These are phyloP conservation scores for Musa itinerans DNA, from an alignment of 176 grass and related monocot species.

Conservation along the genomic window DNA sequence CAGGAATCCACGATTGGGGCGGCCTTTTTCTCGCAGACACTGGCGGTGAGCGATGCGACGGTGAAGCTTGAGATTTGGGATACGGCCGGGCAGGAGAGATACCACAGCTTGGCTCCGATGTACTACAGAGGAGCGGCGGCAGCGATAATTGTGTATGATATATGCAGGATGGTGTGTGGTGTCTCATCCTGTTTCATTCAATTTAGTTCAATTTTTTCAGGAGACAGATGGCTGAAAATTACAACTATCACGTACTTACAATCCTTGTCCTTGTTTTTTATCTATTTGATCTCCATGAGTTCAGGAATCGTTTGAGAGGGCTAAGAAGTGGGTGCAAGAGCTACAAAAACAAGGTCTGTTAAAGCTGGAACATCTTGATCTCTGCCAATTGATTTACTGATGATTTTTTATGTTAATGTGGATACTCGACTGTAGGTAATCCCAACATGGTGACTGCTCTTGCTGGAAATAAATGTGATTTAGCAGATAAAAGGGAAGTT, in stretches of 20 bases:
- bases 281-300: neutral
- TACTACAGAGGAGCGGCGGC: conserved; percentile 85
- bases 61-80: conserved; percentile 99
- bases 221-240: no score
- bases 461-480: conserved; percentile 26
- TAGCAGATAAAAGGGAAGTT: conserved; percentile 16
- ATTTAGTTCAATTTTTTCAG: no score
- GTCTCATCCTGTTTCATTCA: neutral
- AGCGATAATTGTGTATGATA: conserved; percentile 80
- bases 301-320: conserved; percentile 23
- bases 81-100: conserved; percentile 88
- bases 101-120: conserved; percentile 93
- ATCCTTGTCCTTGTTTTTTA: neutral
- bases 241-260: neutral
- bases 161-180: conserved; percentile 37
- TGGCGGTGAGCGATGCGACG: conserved; percentile 60
- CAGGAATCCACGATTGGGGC: conserved; percentile 91
- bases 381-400: neutral
- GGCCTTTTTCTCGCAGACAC: conserved; percentile 87
- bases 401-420: neutral
- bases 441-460: conserved; percentile 15
- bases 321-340: conserved; percentile 27
- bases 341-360: conserved; percentile 17
- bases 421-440: conserved; percentile 12
- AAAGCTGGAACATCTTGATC: neutral